These are phyloP conservation scores for Schizochytrium sp. DNA, from an alignment of 108 stramenopile genomes.

Conservation along the genomic window DNA sequence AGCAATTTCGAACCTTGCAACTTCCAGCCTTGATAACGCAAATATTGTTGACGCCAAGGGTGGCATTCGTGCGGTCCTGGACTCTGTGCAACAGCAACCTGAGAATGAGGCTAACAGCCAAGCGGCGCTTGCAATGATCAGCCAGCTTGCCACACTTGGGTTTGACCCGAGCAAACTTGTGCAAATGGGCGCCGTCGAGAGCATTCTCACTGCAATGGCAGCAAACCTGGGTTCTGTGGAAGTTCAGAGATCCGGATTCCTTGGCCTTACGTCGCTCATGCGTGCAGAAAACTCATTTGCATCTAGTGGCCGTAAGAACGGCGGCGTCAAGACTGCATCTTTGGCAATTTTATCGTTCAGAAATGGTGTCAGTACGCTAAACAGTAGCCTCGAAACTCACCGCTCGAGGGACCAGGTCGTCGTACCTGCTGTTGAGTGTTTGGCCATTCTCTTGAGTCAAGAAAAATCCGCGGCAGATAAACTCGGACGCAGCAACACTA, in stretches of 20 bases:
- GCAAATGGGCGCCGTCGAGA: slow-evolving; percentile 26
- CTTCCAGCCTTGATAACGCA: slow-evolving; percentile 45
- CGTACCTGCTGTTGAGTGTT: slow-evolving; percentile 1
- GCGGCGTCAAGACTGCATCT: slow-evolving; percentile 37
- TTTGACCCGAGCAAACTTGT: slow-evolving; percentile 39
- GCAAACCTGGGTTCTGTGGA: not conserved
- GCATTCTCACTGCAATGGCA: slow-evolving; percentile 43
- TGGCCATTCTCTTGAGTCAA: not conserved
- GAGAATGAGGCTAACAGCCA: not conserved
- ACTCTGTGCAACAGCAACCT: not conserved
- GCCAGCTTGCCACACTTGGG: slow-evolving; percentile 50
- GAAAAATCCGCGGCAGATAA: slow-evolving; percentile 52
- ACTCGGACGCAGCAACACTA: not conserved
- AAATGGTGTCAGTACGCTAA: not conserved
- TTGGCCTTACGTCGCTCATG: slow-evolving; percentile 45
- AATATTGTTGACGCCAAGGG: not conserved
- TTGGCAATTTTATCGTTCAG: slow-evolving; percentile 19
- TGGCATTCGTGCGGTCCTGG: slow-evolving; percentile 53
- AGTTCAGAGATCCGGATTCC: slow-evolving; percentile 59
- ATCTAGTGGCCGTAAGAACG: not conserved
- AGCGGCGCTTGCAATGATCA: slow-evolving; percentile 18
- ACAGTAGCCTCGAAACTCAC: slow-evolving; percentile 53
- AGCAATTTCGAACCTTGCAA: slow-evolving; percentile 43
- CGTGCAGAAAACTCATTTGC: not conserved
- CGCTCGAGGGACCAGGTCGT: slow-evolving; percentile 30